These are phyloP conservation scores for Gossypium longicalyx DNA, from an alignment of 345 rosid genomes.

Conservation along the genomic window DNA sequence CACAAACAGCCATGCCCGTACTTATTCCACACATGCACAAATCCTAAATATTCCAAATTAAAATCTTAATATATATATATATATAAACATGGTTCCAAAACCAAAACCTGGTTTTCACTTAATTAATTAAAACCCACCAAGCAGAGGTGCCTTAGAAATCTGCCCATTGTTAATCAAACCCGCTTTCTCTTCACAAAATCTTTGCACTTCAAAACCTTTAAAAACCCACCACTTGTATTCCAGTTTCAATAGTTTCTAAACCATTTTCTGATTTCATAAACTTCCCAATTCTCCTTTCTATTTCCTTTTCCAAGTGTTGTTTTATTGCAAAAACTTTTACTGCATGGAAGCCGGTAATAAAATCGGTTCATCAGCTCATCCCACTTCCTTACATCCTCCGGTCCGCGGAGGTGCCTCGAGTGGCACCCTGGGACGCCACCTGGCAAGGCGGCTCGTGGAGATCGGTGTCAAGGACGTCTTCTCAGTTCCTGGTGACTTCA, in stretches of 20 bases:
- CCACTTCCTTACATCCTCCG: conserved; percentile 19
- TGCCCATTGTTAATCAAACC: conserved; percentile 9
- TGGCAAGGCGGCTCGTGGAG: conserved; percentile 67
- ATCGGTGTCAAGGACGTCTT: conserved; percentile 63
- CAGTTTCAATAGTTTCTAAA: background rate
- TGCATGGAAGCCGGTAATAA: conserved; percentile 38
- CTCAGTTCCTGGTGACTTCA: conserved; percentile 76
- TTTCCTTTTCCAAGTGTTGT: background rate
- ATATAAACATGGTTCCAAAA: background rate
- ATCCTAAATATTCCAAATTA: background rate
- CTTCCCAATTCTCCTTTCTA: background rate
- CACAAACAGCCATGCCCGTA: background rate
- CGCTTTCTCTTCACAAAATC: background rate
- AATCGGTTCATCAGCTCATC: conserved; percentile 31
- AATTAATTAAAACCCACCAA: too few relatives aligned
- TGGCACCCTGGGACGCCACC: conserved; percentile 54
- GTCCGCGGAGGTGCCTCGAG: conserved; percentile 12
- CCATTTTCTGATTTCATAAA: background rate
- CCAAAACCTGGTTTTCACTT: background rate
- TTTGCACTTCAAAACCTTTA: background rate
- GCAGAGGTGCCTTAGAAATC: background rate
- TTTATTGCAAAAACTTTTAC: background rate
- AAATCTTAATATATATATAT: background rate
- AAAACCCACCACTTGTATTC: background rate
- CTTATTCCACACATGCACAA: background rate